These are phyloP conservation scores for Cystobasidium pallidum DNA, from an alignment of 1,284 basidiomycete species.

Conservation along the genomic window DNA sequence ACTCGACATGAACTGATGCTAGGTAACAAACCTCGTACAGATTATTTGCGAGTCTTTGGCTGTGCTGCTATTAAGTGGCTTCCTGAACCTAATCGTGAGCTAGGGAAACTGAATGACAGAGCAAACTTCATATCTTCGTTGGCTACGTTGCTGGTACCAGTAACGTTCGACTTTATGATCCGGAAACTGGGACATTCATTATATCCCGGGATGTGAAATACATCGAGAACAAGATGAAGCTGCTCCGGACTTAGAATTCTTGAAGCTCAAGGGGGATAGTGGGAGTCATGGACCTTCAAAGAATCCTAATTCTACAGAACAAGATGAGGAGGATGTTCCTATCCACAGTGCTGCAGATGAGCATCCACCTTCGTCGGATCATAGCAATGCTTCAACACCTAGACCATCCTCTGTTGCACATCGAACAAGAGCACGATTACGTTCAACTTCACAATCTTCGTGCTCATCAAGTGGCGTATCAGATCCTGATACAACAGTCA, in stretches of 20 bases:
- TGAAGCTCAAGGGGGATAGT: conserved; percentile 31
- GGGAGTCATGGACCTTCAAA: conserved; percentile 23
- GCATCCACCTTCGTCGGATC: conserved; percentile 59
- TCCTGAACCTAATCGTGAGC: conserved; percentile 6
- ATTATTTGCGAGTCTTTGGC: conserved; percentile 10
- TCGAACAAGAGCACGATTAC: neutral
- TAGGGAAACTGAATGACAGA: conserved; percentile 19
- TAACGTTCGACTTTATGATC: conserved; percentile 21
- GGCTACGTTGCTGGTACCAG: conserved; percentile 1
- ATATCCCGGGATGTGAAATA: conserved; percentile 13
- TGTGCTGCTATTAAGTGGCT: conserved; percentile 21
- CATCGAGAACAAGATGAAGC: conserved; percentile 3
- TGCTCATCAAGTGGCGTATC: neutral
- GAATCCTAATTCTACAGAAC: conserved; percentile 24
- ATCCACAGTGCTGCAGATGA: too few relatives aligned
- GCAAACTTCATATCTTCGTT: neutral
- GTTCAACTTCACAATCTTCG: neutral
- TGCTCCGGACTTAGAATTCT: neutral
- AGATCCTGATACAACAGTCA: neutral
- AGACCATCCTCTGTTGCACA: conserved; percentile 59
- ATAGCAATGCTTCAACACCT: too few relatives aligned
- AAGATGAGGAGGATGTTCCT: too few relatives aligned
- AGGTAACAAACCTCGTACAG: conserved; percentile 5
- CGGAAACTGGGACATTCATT: neutral
- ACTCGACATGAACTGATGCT: conserved; percentile 19